These are phyloP conservation scores for Termitomyces titanicus DNA, from an alignment of 768 basidiomycete species.

Conservation along the genomic window DNA sequence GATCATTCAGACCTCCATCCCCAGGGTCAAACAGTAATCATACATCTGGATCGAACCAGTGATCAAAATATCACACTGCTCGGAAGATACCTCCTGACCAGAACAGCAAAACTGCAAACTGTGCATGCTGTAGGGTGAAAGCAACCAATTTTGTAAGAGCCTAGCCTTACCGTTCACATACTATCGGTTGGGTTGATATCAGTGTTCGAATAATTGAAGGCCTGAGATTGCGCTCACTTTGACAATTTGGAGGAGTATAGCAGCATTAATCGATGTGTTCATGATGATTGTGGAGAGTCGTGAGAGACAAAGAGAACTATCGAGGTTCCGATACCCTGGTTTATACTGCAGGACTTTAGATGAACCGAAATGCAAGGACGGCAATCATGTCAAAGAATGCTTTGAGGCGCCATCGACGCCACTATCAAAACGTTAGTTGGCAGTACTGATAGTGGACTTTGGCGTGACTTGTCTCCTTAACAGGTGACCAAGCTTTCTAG, in stretches of 20 bases:
- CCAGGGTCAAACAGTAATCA: too few species aligned
- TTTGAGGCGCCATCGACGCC: too few species aligned
- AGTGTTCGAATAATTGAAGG: background rate
- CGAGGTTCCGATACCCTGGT: too few species aligned
- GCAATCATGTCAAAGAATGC: too few species aligned
- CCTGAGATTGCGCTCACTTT: background rate
- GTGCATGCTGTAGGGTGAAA: background rate
- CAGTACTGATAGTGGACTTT: too few species aligned
- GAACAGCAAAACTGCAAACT: conserved; percentile 8
- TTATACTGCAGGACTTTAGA: too few species aligned
- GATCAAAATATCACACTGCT: background rate
- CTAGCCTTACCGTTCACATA: conserved; percentile 7
- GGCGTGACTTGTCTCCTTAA: too few species aligned
- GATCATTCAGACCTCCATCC: conserved; percentile 1
- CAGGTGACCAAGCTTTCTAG: too few species aligned
- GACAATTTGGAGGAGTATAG: background rate
- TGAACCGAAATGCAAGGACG: too few species aligned
- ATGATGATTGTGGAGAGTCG: background rate
- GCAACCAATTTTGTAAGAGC: background rate
- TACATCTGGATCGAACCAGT: background rate
- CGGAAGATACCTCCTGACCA: background rate
- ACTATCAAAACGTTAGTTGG: too few species aligned
- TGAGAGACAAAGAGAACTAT: too few species aligned
- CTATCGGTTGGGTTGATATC: background rate
- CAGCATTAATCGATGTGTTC: background rate